Evolutionary conservation across 306 rosid species (phyloP), one percentile per base, ranked within the genome.

Genomic region (Rosa chinensis): DNA sequence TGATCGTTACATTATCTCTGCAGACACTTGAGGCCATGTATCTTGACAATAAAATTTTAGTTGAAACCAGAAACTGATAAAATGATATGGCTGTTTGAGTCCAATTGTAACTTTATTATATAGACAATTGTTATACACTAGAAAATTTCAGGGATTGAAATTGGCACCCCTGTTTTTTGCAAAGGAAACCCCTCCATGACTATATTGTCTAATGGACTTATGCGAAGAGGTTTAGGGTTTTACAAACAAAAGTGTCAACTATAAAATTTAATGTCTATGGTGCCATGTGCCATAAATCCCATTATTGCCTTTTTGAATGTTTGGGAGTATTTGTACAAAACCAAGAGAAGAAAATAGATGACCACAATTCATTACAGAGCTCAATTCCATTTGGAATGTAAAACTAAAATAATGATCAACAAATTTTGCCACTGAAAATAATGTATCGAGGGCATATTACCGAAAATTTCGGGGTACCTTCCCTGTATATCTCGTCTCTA

Each of bases 11-110:
- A 61, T 55, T 13, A 59, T 84, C 66, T 73, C 50, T 53, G 70
- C 63, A 78, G 63, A 80, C 80, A 55, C 72, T 58, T 47, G 62
- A 75, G 53, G 82, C 58, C 70, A 75, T 87, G 85, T 85, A 83
- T 85, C 63, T 45, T 74, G 79, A 49, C 78, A 82, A 85, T 84
- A 85, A 84, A 66, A 75, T 23, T 62, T 63, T 52, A 42, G 47
- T 64, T 49, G 42, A 62, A 78, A 70, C 75, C 73, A 5, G 50
- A 66, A 68, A 13, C 7, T 18, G 25, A 40, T 6, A 74, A 66
- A 66, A 75, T 53, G 78, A 25, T 76, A 42, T 71, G 77, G 72
- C 14, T 58, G 49, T 67, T 66, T 2, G 18, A 45, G 44, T 62
- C 13, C 39, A 8, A n/a, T 63, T 67, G 21, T 55, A 73, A 42